Evolutionary conservation across 1,139 yeast genomes (phyloP), one percentile per base, ranked within the genome.

Genomic region (Pichia sp.): DNA sequence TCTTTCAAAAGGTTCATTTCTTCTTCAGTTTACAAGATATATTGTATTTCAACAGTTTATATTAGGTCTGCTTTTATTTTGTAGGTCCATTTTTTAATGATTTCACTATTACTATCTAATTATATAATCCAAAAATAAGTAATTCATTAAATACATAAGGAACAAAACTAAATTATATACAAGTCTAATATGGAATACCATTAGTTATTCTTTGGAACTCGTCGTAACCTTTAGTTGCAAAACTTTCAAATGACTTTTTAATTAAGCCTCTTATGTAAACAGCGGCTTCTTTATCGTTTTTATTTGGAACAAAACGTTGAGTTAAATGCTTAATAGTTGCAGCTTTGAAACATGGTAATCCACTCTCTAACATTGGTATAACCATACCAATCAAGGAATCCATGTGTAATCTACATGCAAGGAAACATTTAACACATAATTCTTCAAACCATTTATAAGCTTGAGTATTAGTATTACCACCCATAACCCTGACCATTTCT

Each of bases 401-500:
- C 76, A 87, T 85, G 58, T 87, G 84, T 12, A 96, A 95, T 54
- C 98, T 75, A 55, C 90, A 82, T 0, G 95, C 86, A 57, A 94
- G 73, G 66, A 80, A 94, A 0, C 96, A 96, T 65, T 92, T 90
- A 47, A 92, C 84, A 66, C 97, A 89, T 46, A 92, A 74, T 59
- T 92, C 97, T 64, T 92, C 97, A 66, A 90, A 94, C 90, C 96
- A 87, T 54, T 73, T 73, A 69, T 82, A 94, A 0, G 97, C 92
- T 62, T 87, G 96, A 0, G 98, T 87, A 38, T 78, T 72, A 33
- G 78, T 74, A 30, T 78, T 73, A 0, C 98, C 98, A 23, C 98
- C 98, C 80, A 94, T 80, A 1, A 94, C 97, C 61, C 80, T 75
- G 22, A 94, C 84, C 98, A 94, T 94, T 61, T 94, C 99, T 57